Conservation (phyloP, 1,139 yeast genomes). For the Pichia inconspicua region DNA sequence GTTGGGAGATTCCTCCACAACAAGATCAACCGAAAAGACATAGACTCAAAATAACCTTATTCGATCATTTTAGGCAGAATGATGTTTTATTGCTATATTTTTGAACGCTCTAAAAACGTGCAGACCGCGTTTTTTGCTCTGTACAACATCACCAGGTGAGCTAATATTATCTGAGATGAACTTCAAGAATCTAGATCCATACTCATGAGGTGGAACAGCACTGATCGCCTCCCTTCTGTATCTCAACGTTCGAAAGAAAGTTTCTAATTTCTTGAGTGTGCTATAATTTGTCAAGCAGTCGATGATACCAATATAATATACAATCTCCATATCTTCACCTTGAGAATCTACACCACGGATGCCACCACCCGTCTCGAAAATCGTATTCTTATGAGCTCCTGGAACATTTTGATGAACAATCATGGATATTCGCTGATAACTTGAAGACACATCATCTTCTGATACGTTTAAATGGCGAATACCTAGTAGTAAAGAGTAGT, state of each 20-base stretch:
- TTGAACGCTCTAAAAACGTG: conserved; percentile 7
- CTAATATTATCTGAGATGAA: conserved; percentile 46
- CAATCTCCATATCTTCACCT: conserved; percentile 55
- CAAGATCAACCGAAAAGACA: neutral
- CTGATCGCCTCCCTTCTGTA: conserved; percentile 68
- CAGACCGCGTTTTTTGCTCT: conserved; percentile 2
- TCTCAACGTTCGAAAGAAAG: conserved; percentile 71
- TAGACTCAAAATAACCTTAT: conserved; percentile 1
- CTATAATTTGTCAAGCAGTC: conserved; percentile 90
- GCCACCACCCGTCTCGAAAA: conserved; percentile 53
- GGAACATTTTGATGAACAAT: conserved; percentile 24
- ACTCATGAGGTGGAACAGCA: conserved; percentile 84
- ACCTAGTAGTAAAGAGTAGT: conserved; percentile 83
- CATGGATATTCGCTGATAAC: conserved; percentile 16
- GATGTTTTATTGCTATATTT: neutral
- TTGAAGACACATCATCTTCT: conserved; percentile 18
- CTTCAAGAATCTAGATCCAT: conserved; percentile 74
- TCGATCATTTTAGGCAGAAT: conserved; percentile 1
- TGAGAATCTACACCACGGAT: conserved; percentile 63
- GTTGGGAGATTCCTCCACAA: conserved; percentile 8
- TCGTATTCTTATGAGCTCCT: conserved; percentile 10
- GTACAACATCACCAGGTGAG: conserved; percentile 7
- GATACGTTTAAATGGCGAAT: conserved; percentile 50
- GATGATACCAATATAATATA: conserved; percentile 88
- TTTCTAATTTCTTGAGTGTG: conserved; percentile 68